These are phyloP conservation scores for Agaricales sp. DNA, from an alignment of 1,284 basidiomycete species.

Conservation along the genomic window DNA sequence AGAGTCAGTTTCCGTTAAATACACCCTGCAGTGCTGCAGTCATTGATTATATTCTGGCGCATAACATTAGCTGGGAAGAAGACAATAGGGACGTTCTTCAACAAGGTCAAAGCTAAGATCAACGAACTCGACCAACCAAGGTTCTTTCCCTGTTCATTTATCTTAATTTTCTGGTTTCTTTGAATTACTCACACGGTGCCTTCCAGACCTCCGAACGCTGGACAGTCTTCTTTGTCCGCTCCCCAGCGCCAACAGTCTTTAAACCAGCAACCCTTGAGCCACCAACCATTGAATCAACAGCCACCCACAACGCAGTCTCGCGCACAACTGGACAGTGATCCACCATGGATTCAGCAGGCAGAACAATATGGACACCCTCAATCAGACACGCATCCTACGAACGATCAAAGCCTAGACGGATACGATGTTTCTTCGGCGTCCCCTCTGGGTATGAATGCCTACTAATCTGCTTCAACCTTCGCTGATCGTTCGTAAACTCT, in stretches of 20 bases:
- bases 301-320: background rate
- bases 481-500: too few relatives aligned
- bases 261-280: background rate
- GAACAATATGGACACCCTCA: background rate
- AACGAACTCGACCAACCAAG: constrained; percentile 57
- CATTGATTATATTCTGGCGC: background rate
- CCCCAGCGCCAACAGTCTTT: background rate
- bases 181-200: background rate
- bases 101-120: constrained; percentile 71
- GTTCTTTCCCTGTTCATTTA: constrained; percentile 5
- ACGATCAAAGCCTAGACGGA: background rate
- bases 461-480: background rate
- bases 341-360: constrained; percentile 1
- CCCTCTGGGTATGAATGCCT: background rate
- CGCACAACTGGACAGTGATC: background rate
- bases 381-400: background rate
- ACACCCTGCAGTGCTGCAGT: constrained; percentile 3
- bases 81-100: constrained; percentile 59
- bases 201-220: background rate
- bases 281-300: background rate
- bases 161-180: background rate
- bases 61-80: constrained; percentile 55
- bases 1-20: constrained; percentile 37
- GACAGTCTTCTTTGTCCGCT: background rate
- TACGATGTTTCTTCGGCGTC: background rate